Percentiles rank a stretch among this genome's conserved stretches.
These are phyloP conservation scores for Chenopodium formosanum DNA, from an alignment of 148 eudicot species.

Conservation along the genomic window DNA sequence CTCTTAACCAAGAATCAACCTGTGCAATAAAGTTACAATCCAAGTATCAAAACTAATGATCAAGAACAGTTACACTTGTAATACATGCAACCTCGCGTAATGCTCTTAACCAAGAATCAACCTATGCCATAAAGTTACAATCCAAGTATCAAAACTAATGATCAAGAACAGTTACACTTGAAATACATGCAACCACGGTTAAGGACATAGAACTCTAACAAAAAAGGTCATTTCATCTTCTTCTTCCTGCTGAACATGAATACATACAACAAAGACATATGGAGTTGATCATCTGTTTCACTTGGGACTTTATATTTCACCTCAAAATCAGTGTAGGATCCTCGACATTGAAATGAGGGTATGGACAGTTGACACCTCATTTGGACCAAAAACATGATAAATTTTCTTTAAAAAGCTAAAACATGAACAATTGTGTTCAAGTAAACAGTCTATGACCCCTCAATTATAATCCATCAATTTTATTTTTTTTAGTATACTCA, in stretches of 20 bases:
- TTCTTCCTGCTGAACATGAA: neutral
- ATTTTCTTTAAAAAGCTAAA: too few species aligned
- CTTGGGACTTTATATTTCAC: too few species aligned
- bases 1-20: slow-evolving; percentile 75
- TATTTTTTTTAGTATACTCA: too few species aligned
- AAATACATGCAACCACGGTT: neutral
- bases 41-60: neutral
- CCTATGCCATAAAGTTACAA: slow-evolving; percentile 34
- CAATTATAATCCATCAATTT: too few species aligned
- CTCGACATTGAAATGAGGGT: too few species aligned
- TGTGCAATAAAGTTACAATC: slow-evolving; percentile 23
- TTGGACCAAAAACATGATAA: too few species aligned
- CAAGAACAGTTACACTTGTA: neutral
- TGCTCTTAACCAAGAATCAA: slow-evolving; percentile 70
- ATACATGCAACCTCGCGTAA: slow-evolving; percentile 20
- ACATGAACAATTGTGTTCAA: too few species aligned
- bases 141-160: neutral
- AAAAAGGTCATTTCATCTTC: neutral
- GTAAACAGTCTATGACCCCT: neutral
- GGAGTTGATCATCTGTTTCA: neutral
- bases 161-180: neutral
- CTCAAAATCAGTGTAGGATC: too few species aligned
- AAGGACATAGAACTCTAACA: neutral
- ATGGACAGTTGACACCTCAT: too few species aligned
- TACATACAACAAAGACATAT: neutral